Evolutionary conservation across 805 yeast genomes (phyloP), one percentile per base, ranked within the genome.

Genomic region (Yamadazyma insecticola): DNA sequence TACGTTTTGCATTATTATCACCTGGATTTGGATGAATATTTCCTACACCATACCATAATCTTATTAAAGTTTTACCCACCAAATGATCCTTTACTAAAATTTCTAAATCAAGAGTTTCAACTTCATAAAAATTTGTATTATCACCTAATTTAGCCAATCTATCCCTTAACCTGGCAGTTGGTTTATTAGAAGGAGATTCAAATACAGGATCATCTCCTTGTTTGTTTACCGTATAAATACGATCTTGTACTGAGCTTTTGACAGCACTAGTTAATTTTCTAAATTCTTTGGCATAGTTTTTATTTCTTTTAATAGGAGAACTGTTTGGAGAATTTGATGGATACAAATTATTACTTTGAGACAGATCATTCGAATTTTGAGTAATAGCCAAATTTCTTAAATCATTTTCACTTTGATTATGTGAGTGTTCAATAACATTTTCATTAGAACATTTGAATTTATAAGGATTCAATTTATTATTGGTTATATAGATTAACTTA

Each of bases 171-270:
- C 62, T 51, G 17, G 23, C 32, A 9, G 39, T 19, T n/a, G 34
- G 22, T 20, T 35, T 33, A 14, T 26, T 34, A 21, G 33, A 30
- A n/a, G n/a, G n/a, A n/a, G n/a, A 13, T 29, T 39, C 39, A 12
- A 36, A 17, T 16, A 34, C 33, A 18, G 41, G 47, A 10, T 44
- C 51, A 15, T 37, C 40, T 28, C 45, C 48, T 18, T 42, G 32
- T 14, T 33, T 18, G 28, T 47, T 44, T 6, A 43, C 48, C 10
- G 50, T 45, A 24, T 42, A 54, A 18, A 60, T 62, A 36, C 57
- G 58, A 48, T 85, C 92, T 45, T 79, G 83, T 15, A 84, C 83
- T 0, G 88, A 79, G 13, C 76, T 70, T 45, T 81, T 83, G 21
- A 85, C 83, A 19, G 74, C 86, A 40, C 74, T 77, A 26, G 79